Evolutionary conservation across 1,284 basidiomycete species (phyloP), one percentile per base, ranked within the genome.

Genomic region (Tremellales sp.): DNA sequence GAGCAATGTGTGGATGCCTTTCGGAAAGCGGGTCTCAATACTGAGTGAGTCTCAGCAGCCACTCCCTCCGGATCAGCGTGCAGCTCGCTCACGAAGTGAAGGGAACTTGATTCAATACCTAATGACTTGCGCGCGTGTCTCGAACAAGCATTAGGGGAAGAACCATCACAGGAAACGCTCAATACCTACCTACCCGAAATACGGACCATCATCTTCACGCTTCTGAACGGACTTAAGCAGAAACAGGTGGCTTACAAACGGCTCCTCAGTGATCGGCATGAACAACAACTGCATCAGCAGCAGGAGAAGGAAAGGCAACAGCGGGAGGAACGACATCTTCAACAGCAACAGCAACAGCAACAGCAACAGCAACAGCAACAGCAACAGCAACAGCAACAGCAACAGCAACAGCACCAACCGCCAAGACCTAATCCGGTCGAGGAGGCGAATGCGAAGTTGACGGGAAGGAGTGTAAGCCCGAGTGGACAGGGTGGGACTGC

Each of bases 1-100:
- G 97, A 97, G 70, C 82, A 84, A 17, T 92, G 92, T 23, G 89
- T 93, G 33, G 81, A 85, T 46, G 90, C 93, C 1, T 98, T 98
- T 72, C 80, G 81, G 10, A 78, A 81, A 21, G 91, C 86, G 58
- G 84, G 86, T 47, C 96, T 98, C 60, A 84, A 88, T 56, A 97
- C 97, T 86, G 79, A 79, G 92, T 94, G 72, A 75, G 88, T 81
- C 21, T n/a, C n/a, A n/a, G n/a, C n/a, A n/a, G n/a, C 11, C 8
- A 17, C 15, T 33, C 23, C 22, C 17, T 8, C n/a, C 11, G 11
- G 31, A 19, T 43, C 26, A 40, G 15, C n/a, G n/a, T n/a, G n/a
- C n/a, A n/a, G n/a, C n/a, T n/a, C 24, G 15, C 8, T 26, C 19
- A 24, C 36, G 11, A 35, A 40, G 19, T 6, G 8, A 22, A 96